Evolutionary conservation across 2,329 filamentous ascomycete genomes (phyloP).

Genomic region (Exutisphaerella laricina): DNA sequence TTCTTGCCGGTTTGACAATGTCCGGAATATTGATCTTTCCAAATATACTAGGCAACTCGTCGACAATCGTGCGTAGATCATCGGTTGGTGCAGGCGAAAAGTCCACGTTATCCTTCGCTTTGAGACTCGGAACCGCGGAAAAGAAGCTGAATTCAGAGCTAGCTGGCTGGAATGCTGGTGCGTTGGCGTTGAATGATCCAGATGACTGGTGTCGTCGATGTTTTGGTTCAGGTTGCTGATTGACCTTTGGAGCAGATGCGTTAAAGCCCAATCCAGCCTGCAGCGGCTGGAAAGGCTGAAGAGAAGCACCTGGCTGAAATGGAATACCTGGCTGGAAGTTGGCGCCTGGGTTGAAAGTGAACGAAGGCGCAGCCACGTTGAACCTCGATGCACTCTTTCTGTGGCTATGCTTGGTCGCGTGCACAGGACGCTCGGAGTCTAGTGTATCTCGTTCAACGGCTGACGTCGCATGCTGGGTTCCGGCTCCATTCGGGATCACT

Average conservation of each 20-base stretch:
- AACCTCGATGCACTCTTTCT: conserved; percentile 56
- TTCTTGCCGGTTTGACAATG: conserved; percentile 60
- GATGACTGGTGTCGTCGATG: conserved; percentile 28
- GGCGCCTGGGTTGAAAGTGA: conserved; percentile 64
- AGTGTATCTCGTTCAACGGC: conserved; percentile 22
- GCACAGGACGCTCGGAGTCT: conserved; percentile 41
- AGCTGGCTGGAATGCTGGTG: conserved; percentile 35
- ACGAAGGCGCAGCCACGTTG: conserved; percentile 84
- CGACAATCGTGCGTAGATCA: conserved; percentile 36
- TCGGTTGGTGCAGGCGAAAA: background rate
- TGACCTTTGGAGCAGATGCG: conserved; percentile 19
- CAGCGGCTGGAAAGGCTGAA: conserved; percentile 32
- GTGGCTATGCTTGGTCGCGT: conserved; percentile 63
- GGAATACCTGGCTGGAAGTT: conserved; percentile 45
- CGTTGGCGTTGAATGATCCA: conserved; percentile 56
- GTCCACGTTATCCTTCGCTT: conserved; percentile 16
- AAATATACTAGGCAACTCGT: conserved; percentile 31
- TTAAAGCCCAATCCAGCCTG: conserved; percentile 16
- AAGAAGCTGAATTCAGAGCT: conserved; percentile 37
- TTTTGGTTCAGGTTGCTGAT: conserved; percentile 8
- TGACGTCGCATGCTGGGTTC: conserved; percentile 8
- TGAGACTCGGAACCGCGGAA: conserved; percentile 25
- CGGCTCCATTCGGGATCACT: conserved; percentile 1
- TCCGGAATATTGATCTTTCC: conserved; percentile 55
- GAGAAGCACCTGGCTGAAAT: conserved; percentile 56